Base-by-base conservation (phyloP, 2,329 filamentous ascomycete species). In the Exophiala xenobiotica region DNA sequence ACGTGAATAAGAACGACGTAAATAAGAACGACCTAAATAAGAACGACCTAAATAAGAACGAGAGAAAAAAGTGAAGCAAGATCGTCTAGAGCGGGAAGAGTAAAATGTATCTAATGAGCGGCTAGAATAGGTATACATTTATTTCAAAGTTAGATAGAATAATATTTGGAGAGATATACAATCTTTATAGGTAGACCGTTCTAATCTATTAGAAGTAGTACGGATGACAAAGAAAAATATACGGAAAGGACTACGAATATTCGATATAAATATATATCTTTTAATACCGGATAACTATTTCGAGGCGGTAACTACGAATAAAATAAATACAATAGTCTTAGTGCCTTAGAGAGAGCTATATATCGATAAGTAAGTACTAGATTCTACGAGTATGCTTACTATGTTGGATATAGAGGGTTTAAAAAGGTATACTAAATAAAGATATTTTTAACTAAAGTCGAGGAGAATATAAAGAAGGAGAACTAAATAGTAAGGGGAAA, bases 211-310 rank as follows among this genome's bases (percentile, higher is more conserved):
- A 14, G n/a, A 38, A 8, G 33, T 38, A 9, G 33, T 14, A 18
- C 12, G 33, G 18, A 16, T 42, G 20, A 24, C 42, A 22, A 19
- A n/a, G 29, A 45, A 45, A 18, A 33, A 45, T 35, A 45, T 45
- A 18, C 11, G 42, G 33, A 45, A 45, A 18, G 9, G 18, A 27
- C 14, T 45, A 19, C 23, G 29, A n/a, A 14, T 45, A 20, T 33
- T 45, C 18, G 42, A 45, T 23, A 45, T 24, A 6, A 45, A 35
- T 18, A n/a, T 45, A 14, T 12, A 35, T 18, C 11, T 45, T 11
- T 24, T 45, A 12, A 45, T 24, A 9, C 42, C 42, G 18, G 9
- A 19, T 7, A 45, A 31, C 24, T 45, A 18, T 33, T 45, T 45
- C 29, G 42, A 45, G 18, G 42, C 24, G 6, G 42, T 19, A 9